Evolutionary conservation across 495 filamentous ascomycete genomes (phyloP), one percentile per base, ranked within the genome.

Genomic region (Hyaloscypha bicolor): DNA sequence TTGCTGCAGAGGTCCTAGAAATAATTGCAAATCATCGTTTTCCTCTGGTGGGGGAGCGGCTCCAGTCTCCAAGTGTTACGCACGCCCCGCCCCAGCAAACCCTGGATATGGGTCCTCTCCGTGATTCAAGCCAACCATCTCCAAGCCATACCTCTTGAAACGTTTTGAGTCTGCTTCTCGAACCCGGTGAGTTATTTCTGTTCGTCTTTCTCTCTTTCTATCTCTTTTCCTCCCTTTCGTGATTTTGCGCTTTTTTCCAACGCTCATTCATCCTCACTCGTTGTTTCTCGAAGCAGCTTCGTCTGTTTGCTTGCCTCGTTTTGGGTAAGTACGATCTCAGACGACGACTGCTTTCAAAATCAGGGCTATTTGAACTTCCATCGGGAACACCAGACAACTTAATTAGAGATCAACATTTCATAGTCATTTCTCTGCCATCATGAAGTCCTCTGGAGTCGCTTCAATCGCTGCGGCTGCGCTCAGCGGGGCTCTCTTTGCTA

Each of bases 381-480:
- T 12, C 31, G n/a, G 31, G 57, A 53, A 48, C 64, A 39, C 12
- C 55, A 65, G 9, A 30, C 42, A n/a, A 6, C 11, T 14, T 56
- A 37, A 63, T 53, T 63, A 55, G 48, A 52, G 35, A 4, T 29
- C 37, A 42, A 30, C 37, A 25, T 29, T 56, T 52, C 4, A 51
- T 31, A 59, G 6, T 58, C 35, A 21, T 6, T 37, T 33, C 31
- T 42, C 63, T 8, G n/a, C 52, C 35, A 71, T 65, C 61, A 75
- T 75, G 73, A 75, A 69, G 63, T 22, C 61, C 21, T 73, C 62
- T 53, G 61, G 71, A 14, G 0, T 71, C 61, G 64, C 66, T n/a
- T 73, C 73, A 16, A 51, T 70, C 51, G 70, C 72, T 65, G 69
- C 69, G 55, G 67, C 71, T 63, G 71, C 63, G 64, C 59, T 73